Percentiles rank a stretch among this genome's conserved stretches.
Evolutionary conservation across 345 rosid genomes (phyloP).

Genomic region (Euphorbia lathyris): DNA sequence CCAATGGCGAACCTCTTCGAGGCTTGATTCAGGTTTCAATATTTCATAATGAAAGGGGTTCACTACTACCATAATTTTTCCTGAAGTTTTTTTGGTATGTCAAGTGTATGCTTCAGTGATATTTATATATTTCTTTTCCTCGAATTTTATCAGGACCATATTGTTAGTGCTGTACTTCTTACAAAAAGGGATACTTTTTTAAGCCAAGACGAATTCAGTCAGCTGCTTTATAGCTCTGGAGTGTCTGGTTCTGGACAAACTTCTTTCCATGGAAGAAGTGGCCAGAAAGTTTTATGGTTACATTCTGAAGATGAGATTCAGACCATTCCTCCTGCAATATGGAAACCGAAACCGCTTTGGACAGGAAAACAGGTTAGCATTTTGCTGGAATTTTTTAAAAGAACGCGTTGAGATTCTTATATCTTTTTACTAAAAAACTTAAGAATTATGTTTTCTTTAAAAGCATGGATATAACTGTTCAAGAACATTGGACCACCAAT

Average conservation of each 20-base stretch:
- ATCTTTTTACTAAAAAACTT: not conserved
- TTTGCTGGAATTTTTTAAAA: not conserved
- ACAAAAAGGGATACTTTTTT: slow-evolving; percentile 90
- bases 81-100: slow-evolving; percentile 12
- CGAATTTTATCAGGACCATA: slow-evolving; percentile 69
- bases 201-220: slow-evolving; percentile 59
- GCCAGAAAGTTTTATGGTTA: slow-evolving; percentile 57
- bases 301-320: slow-evolving; percentile 47
- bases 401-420: not conserved
- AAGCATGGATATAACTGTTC: not conserved
- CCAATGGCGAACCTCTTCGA: slow-evolving; percentile 93
- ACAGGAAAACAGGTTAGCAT: slow-evolving; percentile 93
- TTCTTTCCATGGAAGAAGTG: slow-evolving; percentile 48
- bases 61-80: not conserved
- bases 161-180: slow-evolving; percentile 81
- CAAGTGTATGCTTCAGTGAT: slow-evolving; percentile 6
- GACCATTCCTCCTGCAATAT: slow-evolving; percentile 55
- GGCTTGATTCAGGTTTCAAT: slow-evolving; percentile 80
- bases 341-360: slow-evolving; percentile 91
- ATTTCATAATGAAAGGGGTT: slow-evolving; percentile 1
- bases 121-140: slow-evolving; percentile 6
- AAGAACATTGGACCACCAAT: not conserved
- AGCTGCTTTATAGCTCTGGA: slow-evolving; percentile 84
- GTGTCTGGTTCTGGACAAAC: slow-evolving; percentile 41
- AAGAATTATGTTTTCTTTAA: not conserved